Evolutionary conservation across 1,284 basidiomycete species (phyloP), one percentile per base, ranked within the genome.

Genomic region (Cyathus olla): DNA sequence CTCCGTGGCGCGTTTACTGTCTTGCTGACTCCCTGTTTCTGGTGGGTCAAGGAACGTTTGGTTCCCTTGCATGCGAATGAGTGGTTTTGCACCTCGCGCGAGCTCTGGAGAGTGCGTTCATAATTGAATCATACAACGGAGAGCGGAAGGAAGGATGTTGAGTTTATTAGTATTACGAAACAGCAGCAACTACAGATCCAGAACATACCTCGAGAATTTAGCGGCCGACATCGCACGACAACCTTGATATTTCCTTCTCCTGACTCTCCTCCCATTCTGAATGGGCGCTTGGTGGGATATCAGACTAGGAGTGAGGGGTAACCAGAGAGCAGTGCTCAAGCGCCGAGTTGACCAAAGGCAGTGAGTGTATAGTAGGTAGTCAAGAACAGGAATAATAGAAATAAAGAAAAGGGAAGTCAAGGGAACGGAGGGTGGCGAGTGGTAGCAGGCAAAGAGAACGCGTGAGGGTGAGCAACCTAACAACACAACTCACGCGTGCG

Each of bases 211-310:
- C 96, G 90, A 70, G 91, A 82, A 79, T 98, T 98, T 79, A 98
- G 91, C 59, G 96, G 96, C 66, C 96, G 88, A 85, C 96, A 98
- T 92, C 96, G 90, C 65, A 97, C 95, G 58, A 97, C 95, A 78
- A 97, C 95, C 81, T 94, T 97, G 88, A 97, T 97, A 82, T 97
- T 97, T 58, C 95, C 95, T 72, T 86, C 84, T 61, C 82, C 85
- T 65, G 76, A 76, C 69, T 86, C 84, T 51, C 82, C 80, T 84
- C 31, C 31, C 31, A 35, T 35, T 35, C 8, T 35, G 31, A 35
- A 85, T 84, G 47, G n/a, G 31, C 31, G 66, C 66, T 66, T 58
- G 50, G 35, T 47, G 56, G 49, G n/a, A 24, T 40, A 59, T 39
- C 37, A 53, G 42, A 13, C 35, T 22, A 15, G 22, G 31, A 35